Evolutionary conservation across 1,139 yeast species (phyloP).

Genomic region (Suhomyces bokatorum): DNA sequence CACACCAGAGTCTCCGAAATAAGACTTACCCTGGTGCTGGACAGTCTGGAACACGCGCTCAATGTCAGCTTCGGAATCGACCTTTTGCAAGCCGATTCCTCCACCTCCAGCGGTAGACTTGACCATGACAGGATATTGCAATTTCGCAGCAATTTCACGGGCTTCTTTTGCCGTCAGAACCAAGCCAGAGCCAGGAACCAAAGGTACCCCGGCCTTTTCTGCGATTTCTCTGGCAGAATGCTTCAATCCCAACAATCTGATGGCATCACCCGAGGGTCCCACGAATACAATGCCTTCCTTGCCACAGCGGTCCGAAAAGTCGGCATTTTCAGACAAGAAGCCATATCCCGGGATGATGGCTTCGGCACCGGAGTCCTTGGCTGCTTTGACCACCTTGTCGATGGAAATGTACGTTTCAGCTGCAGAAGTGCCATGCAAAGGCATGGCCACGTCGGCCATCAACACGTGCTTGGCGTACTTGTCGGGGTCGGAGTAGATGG

Average conservation of each 20-base stretch:
- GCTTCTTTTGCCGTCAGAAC: slow-evolving; percentile 75
- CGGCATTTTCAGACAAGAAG: slow-evolving; percentile 93
- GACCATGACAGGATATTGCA: slow-evolving; percentile 92
- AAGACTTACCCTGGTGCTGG: slow-evolving; percentile 88
- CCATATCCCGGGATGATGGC: slow-evolving; percentile 98
- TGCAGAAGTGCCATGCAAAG: slow-evolving; percentile 78
- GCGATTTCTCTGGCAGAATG: slow-evolving; percentile 97
- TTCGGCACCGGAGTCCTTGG: slow-evolving; percentile 78
- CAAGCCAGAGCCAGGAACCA: slow-evolving; percentile 92
- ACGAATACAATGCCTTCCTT: slow-evolving; percentile 85
- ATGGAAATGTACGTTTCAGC: slow-evolving; percentile 86
- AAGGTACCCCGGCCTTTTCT: slow-evolving; percentile 80
- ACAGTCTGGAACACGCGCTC: slow-evolving; percentile 85
- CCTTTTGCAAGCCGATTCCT: slow-evolving; percentile 95
- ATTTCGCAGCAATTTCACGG: slow-evolving; percentile 65
- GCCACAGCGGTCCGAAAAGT: slow-evolving; percentile 84
- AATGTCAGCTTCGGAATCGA: slow-evolving; percentile 76
- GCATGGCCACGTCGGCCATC: slow-evolving; percentile 77
- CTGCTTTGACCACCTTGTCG: slow-evolving; percentile 83
- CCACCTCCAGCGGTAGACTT: slow-evolving; percentile 99
- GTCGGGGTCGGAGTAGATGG: slow-evolving; percentile 90
- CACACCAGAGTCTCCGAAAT: slow-evolving; percentile 94
- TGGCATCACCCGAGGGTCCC: slow-evolving; percentile 94
- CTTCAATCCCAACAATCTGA: slow-evolving; percentile 85
- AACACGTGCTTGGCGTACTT: slow-evolving; percentile 83